Base-by-base conservation (phyloP, 139 green algal genomes). In the Volvox africanus region DNA sequence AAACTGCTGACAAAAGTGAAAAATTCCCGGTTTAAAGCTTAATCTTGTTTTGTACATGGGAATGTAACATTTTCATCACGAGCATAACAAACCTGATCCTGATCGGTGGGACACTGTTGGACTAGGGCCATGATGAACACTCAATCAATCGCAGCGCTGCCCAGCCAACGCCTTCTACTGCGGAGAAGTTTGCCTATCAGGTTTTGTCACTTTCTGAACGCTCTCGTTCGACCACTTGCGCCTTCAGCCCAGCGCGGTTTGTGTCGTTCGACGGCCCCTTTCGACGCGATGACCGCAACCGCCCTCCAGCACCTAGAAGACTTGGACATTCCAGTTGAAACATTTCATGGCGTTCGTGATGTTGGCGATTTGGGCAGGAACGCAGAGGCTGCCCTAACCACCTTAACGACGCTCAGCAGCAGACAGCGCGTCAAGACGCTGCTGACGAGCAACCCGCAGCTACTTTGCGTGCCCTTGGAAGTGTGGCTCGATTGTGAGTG, bases 401-500 rank as follows among this genome's bases (percentile, higher is more conserved):
- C 55, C 13, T n/a, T 86, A 11, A 28, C 26, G 16, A 3, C n/a
- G 1, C 44, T 89, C 35, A 68, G 20, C 28, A 80, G 50, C 62
- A 28, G 35, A 44, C 87, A 91, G 77, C 78, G 65, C 3, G 61
- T 81, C 28, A 11, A 3, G 3, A 86, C 61, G 68, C 80, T 89
- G 30, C 21, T 92, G 44, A 2, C 37, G 1, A 33, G 35, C 16
- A 81, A 92, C 50, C 88, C 88, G 0, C 65, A 92, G 44, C 32
- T 92, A 13, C 69, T 89, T 14, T 55, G 44, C 6, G 88, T 82
- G 0, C 79, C 71, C 19, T 61, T 92, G 32, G 73, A 20, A 14
- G 14, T 22, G 3, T 92, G 88, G 88, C 69, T 81, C 0, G 50
- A 62, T 26, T 92, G 84, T 83, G 19, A 85, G 80, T 61, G 17